These are phyloP conservation scores for Botrytis squamosa DNA, from an alignment of 2,329 filamentous ascomycete species.

Conservation along the genomic window DNA sequence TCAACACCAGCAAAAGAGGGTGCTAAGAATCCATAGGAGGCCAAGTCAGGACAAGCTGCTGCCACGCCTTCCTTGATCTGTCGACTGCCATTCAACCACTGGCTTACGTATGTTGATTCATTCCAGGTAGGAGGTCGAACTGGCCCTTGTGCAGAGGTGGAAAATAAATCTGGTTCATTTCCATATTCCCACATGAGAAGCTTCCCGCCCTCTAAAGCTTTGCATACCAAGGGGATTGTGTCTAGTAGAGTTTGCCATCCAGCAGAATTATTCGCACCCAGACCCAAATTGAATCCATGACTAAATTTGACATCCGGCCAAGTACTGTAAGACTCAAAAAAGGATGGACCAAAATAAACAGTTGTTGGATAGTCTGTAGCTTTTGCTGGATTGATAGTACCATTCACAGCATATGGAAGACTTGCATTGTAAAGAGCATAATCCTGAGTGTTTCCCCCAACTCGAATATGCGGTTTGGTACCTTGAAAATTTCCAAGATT, in stretches of 20 bases:
- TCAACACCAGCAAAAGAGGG: slow-evolving; percentile 56
- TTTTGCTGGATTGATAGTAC: slow-evolving; percentile 49
- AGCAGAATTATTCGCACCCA: slow-evolving; percentile 50
- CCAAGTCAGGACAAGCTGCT: slow-evolving; percentile 51
- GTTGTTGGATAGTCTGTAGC: slow-evolving; percentile 61
- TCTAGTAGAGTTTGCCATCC: slow-evolving; percentile 53
- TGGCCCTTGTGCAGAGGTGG: slow-evolving; percentile 50
- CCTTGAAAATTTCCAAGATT: slow-evolving; percentile 56
- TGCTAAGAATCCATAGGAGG: slow-evolving; percentile 52
- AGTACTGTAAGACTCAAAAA: slow-evolving; percentile 61
- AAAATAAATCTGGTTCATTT: slow-evolving; percentile 62
- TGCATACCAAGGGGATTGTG: slow-evolving; percentile 57
- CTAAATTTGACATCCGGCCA: slow-evolving; percentile 55
- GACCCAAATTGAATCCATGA: slow-evolving; percentile 60
- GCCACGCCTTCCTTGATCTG: slow-evolving; percentile 48
- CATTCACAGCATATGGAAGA: slow-evolving; percentile 51
- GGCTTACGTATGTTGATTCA: slow-evolving; percentile 53
- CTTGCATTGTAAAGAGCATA: slow-evolving; percentile 59
- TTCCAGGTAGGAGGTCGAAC: slow-evolving; percentile 54
- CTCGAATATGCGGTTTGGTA: slow-evolving; percentile 58
- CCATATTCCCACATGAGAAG: slow-evolving; percentile 61
- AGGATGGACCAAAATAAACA: slow-evolving; percentile 59
- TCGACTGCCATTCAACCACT: slow-evolving; percentile 57
- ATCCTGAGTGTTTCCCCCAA: slow-evolving; percentile 68
- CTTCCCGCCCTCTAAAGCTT: slow-evolving; percentile 51